These are phyloP conservation scores for Backusella luteola DNA, from an alignment of 192 early-diverging fungal species.

Conservation along the genomic window DNA sequence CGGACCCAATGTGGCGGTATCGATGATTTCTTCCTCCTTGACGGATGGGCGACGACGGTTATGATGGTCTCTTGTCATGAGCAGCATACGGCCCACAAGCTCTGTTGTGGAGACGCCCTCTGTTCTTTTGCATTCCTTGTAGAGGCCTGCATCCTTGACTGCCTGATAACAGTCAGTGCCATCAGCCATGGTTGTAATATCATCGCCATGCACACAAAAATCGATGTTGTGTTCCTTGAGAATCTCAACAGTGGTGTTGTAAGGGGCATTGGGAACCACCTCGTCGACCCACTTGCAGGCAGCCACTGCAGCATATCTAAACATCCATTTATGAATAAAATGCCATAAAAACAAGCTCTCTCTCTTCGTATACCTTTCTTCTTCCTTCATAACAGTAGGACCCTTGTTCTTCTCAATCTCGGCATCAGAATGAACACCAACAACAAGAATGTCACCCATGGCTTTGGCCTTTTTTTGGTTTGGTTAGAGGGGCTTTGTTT, in stretches of 20 bases:
- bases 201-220: constrained; percentile 96
- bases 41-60: constrained; percentile 40
- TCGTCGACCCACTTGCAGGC: constrained; percentile 97
- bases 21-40: constrained; percentile 32
- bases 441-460: constrained; percentile 93
- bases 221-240: constrained; percentile 88
- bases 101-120: constrained; percentile 95
- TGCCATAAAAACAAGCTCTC: neutral
- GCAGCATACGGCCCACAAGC: constrained; percentile 94
- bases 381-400: constrained; percentile 94
- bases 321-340: constrained; percentile 53
- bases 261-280: constrained; percentile 91
- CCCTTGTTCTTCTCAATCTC: constrained; percentile 94
- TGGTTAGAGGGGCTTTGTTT: neutral
- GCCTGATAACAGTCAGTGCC: constrained; percentile 95
- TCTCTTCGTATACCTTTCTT: constrained; percentile 66
- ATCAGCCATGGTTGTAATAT: constrained; percentile 95
- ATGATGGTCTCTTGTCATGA: constrained; percentile 88
- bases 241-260: constrained; percentile 82
- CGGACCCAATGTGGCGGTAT: constrained; percentile 56
- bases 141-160: constrained; percentile 93
- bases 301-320: constrained; percentile 91
- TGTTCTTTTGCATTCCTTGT: constrained; percentile 95
- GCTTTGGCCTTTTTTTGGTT: constrained; percentile 69
- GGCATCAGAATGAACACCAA: constrained; percentile 94